Percentiles rank a stretch among this genome's conserved stretches.
phyloP scores from a whole-genome alignment of 2,329 filamentous ascomycete genomes.

The Gnomoniopsis sp. region DNA sequence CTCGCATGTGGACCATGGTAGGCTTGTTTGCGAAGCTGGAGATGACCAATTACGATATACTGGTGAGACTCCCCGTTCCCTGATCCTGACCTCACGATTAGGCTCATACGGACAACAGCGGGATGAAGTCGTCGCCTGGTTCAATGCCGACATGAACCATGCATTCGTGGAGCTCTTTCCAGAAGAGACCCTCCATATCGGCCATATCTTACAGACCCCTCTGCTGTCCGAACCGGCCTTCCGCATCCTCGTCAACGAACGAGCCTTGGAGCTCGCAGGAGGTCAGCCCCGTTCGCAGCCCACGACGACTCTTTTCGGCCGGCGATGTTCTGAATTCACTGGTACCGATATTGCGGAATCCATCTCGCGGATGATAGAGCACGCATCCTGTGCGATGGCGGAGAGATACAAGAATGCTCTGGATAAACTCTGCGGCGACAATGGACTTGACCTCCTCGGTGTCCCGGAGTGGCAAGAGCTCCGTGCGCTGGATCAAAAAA shows the following conservation, averaged over 20 bases:
- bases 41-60: slow-evolving; percentile 30
- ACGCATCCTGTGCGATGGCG: slow-evolving; percentile 52
- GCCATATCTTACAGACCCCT: slow-evolving; percentile 40
- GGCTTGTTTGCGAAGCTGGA: slow-evolving; percentile 59
- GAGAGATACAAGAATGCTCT: slow-evolving; percentile 38
- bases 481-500: slow-evolving; percentile 3
- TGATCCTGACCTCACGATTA: neutral
- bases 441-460: slow-evolving; percentile 28
- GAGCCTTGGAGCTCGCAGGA: slow-evolving; percentile 45
- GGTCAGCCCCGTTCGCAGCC: slow-evolving; percentile 29
- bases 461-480: slow-evolving; percentile 34
- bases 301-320: slow-evolving; percentile 12
- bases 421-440: slow-evolving; percentile 30
- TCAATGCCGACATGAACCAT: slow-evolving; percentile 51
- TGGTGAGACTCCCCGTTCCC: slow-evolving; percentile 32
- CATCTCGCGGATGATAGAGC: slow-evolving; percentile 28
- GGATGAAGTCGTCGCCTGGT: slow-evolving; percentile 55
- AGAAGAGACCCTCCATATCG: slow-evolving; percentile 58
- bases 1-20: slow-evolving; percentile 64
- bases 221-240: slow-evolving; percentile 49
- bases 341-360: slow-evolving; percentile 11
- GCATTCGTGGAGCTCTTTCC: slow-evolving; percentile 62
- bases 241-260: slow-evolving; percentile 60
- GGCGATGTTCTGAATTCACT: slow-evolving; percentile 7
- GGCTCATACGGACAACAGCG: slow-evolving; percentile 25